phyloP scores from a whole-genome alignment of 2,329 filamentous ascomycete genomes.

The Penicillium sp. region DNA sequence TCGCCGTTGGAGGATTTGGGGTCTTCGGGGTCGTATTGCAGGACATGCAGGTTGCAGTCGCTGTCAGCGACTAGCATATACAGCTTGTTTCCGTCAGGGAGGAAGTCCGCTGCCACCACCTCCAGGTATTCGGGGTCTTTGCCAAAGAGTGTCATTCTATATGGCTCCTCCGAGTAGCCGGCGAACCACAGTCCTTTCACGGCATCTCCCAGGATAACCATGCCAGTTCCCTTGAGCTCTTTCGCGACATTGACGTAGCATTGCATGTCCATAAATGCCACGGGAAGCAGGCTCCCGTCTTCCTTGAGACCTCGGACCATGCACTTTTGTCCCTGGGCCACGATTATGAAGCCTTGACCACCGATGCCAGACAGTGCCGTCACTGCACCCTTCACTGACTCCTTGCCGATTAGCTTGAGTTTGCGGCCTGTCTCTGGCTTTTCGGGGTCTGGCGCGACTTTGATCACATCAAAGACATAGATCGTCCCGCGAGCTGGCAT shows the following conservation, averaged over 20 bases:
- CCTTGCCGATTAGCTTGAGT: slow-evolving; percentile 80
- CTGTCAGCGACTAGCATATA: slow-evolving; percentile 80
- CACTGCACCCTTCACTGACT: slow-evolving; percentile 89
- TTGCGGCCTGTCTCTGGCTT: slow-evolving; percentile 80
- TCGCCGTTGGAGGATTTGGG: slow-evolving; percentile 90
- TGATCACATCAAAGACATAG: slow-evolving; percentile 87
- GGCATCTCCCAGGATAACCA: slow-evolving; percentile 84
- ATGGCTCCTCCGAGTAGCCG: slow-evolving; percentile 94
- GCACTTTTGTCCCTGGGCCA: slow-evolving; percentile 92
- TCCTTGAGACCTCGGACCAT: slow-evolving; percentile 96
- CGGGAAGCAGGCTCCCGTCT: slow-evolving; percentile 84
- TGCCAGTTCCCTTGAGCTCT: slow-evolving; percentile 75
- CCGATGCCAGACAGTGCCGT: slow-evolving; percentile 82
- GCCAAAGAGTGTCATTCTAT: slow-evolving; percentile 88
- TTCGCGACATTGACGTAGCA: slow-evolving; percentile 86
- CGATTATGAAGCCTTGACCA: slow-evolving; percentile 81
- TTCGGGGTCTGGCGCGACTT: slow-evolving; percentile 84
- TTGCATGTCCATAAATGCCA: slow-evolving; percentile 97
- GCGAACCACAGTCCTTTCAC: slow-evolving; percentile 95
- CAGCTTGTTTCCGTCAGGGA: slow-evolving; percentile 79
- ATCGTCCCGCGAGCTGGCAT: slow-evolving; percentile 79
- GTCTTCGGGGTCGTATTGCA: slow-evolving; percentile 95
- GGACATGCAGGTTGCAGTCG: slow-evolving; percentile 79
- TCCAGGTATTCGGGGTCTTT: slow-evolving; percentile 78
- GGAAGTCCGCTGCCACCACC: slow-evolving; percentile 77